Evolutionary conservation across 805 yeast species (phyloP).

Genomic region (Starmerella cellae): DNA sequence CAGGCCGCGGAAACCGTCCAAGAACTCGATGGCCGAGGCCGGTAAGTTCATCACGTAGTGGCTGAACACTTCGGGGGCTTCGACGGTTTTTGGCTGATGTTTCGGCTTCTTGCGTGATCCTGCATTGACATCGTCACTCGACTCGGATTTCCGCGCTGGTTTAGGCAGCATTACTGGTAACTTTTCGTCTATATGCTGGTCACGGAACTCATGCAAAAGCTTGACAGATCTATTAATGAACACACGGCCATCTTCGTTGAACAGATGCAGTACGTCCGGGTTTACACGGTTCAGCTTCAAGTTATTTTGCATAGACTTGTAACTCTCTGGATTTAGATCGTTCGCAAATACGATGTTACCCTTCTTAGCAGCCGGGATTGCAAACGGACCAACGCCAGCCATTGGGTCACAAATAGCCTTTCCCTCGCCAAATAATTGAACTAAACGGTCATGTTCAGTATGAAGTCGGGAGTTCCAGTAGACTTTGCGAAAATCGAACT

Average conservation of each 20-base stretch:
- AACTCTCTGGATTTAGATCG: slow-evolving; percentile 84
- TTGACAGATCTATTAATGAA: slow-evolving; percentile 53
- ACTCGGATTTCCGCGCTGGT: slow-evolving; percentile 21
- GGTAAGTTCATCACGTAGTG: slow-evolving; percentile 95
- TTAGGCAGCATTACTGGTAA: slow-evolving; percentile 16
- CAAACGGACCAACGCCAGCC: slow-evolving; percentile 99
- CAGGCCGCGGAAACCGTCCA: slow-evolving; percentile 65
- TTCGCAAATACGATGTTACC: slow-evolving; percentile 73
- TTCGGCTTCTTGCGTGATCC: background rate
- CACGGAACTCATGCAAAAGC: slow-evolving; percentile 36
- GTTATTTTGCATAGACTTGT: slow-evolving; percentile 53
- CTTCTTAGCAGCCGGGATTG: slow-evolving; percentile 87
- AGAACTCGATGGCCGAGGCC: slow-evolving; percentile 74
- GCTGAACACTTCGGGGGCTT: slow-evolving; percentile 40
- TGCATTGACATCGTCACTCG: background rate
- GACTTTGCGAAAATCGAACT: slow-evolving; percentile 81
- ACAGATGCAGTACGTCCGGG: slow-evolving; percentile 41
- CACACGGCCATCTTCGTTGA: slow-evolving; percentile 69
- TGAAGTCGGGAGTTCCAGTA: slow-evolving; percentile 95
- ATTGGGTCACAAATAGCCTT: slow-evolving; percentile 86
- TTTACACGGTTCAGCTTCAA: slow-evolving; percentile 49
- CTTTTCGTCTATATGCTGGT: slow-evolving; percentile 23
- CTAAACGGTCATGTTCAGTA: slow-evolving; percentile 81
- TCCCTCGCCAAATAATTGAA: slow-evolving; percentile 43
- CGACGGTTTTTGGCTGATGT: slow-evolving; percentile 4